These are phyloP conservation scores for Farysia itapuensis DNA, from an alignment of 1,284 basidiomycete genomes.

Conservation along the genomic window DNA sequence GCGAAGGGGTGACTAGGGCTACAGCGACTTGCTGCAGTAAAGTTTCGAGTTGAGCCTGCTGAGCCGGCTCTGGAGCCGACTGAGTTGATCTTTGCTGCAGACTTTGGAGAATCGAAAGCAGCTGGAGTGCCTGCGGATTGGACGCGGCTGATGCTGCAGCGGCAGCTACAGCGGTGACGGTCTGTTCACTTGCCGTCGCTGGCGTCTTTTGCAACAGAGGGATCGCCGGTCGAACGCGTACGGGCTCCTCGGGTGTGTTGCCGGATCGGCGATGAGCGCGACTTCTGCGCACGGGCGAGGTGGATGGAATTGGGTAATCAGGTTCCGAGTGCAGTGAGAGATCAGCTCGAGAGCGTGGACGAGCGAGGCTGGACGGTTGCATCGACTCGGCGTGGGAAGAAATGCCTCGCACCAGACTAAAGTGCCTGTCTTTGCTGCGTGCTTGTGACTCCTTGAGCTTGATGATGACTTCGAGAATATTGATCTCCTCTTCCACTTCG, in stretches of 20 bases:
- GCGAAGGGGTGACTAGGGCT: slow-evolving; percentile 14
- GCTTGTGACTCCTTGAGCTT: slow-evolving; percentile 52
- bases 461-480: slow-evolving; percentile 53
- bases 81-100: slow-evolving; percentile 30
- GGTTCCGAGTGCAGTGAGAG: slow-evolving; percentile 28
- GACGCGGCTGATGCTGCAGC: slow-evolving; percentile 9
- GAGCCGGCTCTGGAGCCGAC: slow-evolving; percentile 32
- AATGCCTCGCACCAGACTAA: slow-evolving; percentile 39
- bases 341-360: background rate
- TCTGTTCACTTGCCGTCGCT: slow-evolving; percentile 26
- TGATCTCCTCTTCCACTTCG: slow-evolving; percentile 35
- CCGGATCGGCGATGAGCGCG: slow-evolving; percentile 28
- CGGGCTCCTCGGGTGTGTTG: slow-evolving; percentile 40
- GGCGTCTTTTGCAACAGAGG: too few species aligned
- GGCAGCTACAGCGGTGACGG: slow-evolving; percentile 4
- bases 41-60: slow-evolving; percentile 33
- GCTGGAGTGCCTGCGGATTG: slow-evolving; percentile 25
- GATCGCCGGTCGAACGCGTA: too few species aligned
- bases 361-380: too few species aligned
- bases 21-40: slow-evolving; percentile 27
- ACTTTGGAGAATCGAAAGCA: slow-evolving; percentile 30
- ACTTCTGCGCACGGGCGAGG: slow-evolving; percentile 18
- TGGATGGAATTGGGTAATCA: slow-evolving; percentile 31
- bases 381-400: slow-evolving; percentile 4
- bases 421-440: slow-evolving; percentile 49